A percentile compares a stretch with the other conserved stretches of the same genome.
phyloP scores from a whole-genome alignment of 345 rosid species.

The Punica granatum region DNA sequence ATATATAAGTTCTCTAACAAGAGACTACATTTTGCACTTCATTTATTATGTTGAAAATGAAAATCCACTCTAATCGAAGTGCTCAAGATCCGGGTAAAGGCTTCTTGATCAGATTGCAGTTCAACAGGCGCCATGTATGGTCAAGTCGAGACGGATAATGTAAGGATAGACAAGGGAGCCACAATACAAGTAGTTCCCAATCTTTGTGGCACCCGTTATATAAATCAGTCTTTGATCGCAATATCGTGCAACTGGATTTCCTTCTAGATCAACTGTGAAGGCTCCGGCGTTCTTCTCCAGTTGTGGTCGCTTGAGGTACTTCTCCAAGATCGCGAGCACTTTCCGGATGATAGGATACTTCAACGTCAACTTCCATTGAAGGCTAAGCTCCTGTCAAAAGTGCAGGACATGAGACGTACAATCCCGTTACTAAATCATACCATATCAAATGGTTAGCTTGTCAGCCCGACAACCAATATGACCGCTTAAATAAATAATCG shows the following conservation, averaged over 20 bases:
- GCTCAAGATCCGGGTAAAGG: no score
- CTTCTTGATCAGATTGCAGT: no score
- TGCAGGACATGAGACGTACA: no score
- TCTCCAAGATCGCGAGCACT: constrained; percentile 19
- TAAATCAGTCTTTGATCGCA: constrained; percentile 25
- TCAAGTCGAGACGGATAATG: constrained; percentile 40
- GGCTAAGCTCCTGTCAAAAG: constrained; percentile 16
- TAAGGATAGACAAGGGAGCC: constrained; percentile 33
- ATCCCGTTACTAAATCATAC: no score
- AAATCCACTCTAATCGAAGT: no score
- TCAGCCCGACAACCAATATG: no score
- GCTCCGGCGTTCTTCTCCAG: constrained; percentile 35
- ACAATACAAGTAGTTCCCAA: constrained; percentile 47
- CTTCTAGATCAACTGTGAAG: constrained; percentile 45
- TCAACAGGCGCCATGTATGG: no score
- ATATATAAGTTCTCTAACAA: no score
- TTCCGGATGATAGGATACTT: constrained; percentile 45
- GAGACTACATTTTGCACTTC: no score
- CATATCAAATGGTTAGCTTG: no score
- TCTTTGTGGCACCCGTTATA: constrained; percentile 34
- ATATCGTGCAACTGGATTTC: constrained; percentile 48
- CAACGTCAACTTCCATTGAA: constrained; percentile 13
- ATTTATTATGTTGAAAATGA: no score
- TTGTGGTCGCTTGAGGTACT: constrained; percentile 3
- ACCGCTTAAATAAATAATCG: no score